phyloP scores from a whole-genome alignment of 1,139 yeast genomes.

The Geotrichum bryndzae region DNA sequence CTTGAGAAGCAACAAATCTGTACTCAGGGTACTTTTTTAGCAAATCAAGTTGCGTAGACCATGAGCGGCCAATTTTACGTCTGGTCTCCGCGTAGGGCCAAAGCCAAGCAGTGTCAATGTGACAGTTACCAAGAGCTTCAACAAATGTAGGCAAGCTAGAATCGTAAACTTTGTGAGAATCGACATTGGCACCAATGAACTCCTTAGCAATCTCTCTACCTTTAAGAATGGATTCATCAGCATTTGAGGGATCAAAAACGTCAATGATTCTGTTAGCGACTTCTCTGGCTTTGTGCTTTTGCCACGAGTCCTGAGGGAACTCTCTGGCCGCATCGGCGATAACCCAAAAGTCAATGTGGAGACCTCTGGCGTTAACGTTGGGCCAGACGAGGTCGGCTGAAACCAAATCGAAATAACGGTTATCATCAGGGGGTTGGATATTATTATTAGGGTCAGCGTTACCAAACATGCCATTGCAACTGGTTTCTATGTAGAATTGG shows the following conservation, averaged over 20 bases:
- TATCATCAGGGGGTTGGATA: constrained; percentile 61
- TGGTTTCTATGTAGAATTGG: constrained; percentile 73
- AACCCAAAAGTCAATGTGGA: constrained; percentile 79
- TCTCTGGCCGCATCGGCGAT: constrained; percentile 89
- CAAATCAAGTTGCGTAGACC: constrained; percentile 87
- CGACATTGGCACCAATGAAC: constrained; percentile 59
- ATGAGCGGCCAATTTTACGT: constrained; percentile 84
- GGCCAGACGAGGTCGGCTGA: constrained; percentile 79
- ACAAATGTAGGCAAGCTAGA: constrained; percentile 38
- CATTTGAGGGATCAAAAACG: constrained; percentile 55
- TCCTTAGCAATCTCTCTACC: constrained; percentile 65
- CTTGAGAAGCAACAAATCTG: constrained; percentile 90
- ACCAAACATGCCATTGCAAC: constrained; percentile 95
- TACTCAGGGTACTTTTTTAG: constrained; percentile 89
- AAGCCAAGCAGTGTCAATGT: constrained; percentile 95
- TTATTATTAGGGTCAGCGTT: constrained; percentile 52
- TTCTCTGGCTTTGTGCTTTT: constrained; percentile 75
- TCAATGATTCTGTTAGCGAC: constrained; percentile 77
- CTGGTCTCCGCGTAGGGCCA: constrained; percentile 98
- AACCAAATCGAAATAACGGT: constrained; percentile 60
- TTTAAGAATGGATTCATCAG: constrained; percentile 43
- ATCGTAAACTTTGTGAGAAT: constrained; percentile 57
- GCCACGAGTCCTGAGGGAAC: constrained; percentile 66
- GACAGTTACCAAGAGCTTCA: constrained; percentile 87
- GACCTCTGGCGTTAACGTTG: constrained; percentile 69